Evolutionary conservation across 192 early-diverging fungal genomes (phyloP), one percentile per base, ranked within the genome.

Genomic region (Coemansia sp.): DNA sequence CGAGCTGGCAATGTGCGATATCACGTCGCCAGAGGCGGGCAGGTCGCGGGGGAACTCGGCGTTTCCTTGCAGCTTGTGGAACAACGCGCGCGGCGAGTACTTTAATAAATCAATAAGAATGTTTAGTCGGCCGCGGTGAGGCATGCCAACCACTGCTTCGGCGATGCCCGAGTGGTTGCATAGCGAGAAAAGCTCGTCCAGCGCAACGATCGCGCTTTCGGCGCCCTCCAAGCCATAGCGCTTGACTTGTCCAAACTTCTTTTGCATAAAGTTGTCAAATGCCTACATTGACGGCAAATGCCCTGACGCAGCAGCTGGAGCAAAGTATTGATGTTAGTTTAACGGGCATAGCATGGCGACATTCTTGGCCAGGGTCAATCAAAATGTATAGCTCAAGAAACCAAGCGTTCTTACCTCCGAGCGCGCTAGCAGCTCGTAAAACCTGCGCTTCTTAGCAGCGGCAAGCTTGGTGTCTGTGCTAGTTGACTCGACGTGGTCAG

Each of bases 181-280:
- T 1, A 85, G 76, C 45, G 80, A 72, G 67, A 96, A 93, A n/a
- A 96, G 64, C 57, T 84, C 79, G 67, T 98, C 91, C 15, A 98
- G 74, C 8, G 88, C 88, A 13, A 88, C 83, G 84, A 96, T 95
- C 83, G 95, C 95, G 54, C 88, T 90, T 70, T 98, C 95, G 25
- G 91, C 92, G 21, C 95, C 95, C 68, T 98, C 95, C 15, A 98
- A 64, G 9, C 95, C 95, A 61, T 98, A 98, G 11, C 95, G 86
- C 78, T 96, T 96, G 47, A 98, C 86, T 57, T 94, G 86, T 14
- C 91, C 90, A 72, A 98, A 98, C 68, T 89, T 91, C 58, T 95
- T 96, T 43, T 89, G 89, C 91, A 98, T 94, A 70, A 95, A 98
- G 58, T 93, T 93, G 73, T 98, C 95, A 82, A 98, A 98, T 19